Percentiles rank a stretch among this genome's conserved stretches.
These are phyloP conservation scores for Thermothielavioides terrestris DNA, from an alignment of 495 filamentous ascomycete genomes.

Conservation along the genomic window DNA sequence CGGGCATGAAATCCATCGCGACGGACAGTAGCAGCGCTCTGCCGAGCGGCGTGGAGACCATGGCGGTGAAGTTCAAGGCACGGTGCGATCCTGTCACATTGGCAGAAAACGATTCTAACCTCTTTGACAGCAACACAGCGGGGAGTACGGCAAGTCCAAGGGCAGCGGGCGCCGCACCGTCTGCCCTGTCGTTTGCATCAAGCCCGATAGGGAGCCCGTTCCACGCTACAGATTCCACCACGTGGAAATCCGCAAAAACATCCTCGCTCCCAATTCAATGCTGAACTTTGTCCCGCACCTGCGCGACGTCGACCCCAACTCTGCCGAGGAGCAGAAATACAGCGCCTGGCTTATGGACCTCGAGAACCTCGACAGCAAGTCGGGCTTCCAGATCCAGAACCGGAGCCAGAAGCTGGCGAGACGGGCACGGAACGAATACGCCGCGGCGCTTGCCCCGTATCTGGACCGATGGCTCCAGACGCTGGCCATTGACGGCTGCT, in stretches of 20 bases:
- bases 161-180: constrained; percentile 25
- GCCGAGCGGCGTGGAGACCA: constrained; percentile 11
- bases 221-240: constrained; percentile 41
- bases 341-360: constrained; percentile 40
- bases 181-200: constrained; percentile 32
- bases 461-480: constrained; percentile 37
- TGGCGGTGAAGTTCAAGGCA: constrained; percentile 36
- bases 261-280: constrained; percentile 41
- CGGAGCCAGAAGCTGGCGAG: constrained; percentile 31
- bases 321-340: constrained; percentile 34
- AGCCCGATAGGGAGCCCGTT: constrained; percentile 31
- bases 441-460: constrained; percentile 34
- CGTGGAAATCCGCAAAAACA: constrained; percentile 43
- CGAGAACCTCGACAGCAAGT: constrained; percentile 41
- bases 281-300: constrained; percentile 42
- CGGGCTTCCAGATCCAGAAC: constrained; percentile 38
- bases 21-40: constrained; percentile 11
- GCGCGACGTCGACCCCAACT: constrained; percentile 37
- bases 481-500: constrained; percentile 35
- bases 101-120: constrained; percentile 6
- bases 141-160: constrained; percentile 29
- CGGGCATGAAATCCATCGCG: constrained; percentile 25
- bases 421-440: constrained; percentile 35
- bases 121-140: constrained; percentile 20
- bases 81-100: background rate